These are phyloP conservation scores for Bryopsis sp. DNA, from an alignment of 139 green algal species.

Conservation along the genomic window DNA sequence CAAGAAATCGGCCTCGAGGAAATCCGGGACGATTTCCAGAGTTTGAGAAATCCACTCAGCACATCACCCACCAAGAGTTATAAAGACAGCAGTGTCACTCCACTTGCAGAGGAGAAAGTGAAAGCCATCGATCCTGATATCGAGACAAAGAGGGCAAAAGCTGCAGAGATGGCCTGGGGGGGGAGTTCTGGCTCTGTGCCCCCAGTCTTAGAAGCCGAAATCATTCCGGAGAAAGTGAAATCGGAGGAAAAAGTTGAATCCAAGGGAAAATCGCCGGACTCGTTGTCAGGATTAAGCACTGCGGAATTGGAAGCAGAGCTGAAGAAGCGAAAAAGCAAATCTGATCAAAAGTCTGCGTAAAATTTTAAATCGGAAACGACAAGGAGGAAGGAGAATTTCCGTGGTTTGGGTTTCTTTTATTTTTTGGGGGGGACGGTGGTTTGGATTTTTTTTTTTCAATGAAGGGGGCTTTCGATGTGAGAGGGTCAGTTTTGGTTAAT, in stretches of 20 bases:
- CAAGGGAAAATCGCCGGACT: too few species aligned
- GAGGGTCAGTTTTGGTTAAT: too few species aligned
- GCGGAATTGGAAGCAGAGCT: slow-evolving; percentile 7
- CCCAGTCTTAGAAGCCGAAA: background rate
- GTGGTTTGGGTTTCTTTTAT: too few species aligned
- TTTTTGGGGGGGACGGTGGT: too few species aligned
- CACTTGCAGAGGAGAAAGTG: background rate
- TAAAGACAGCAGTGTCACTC: background rate
- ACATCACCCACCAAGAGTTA: background rate
- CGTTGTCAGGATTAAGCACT: slow-evolving; percentile 1
- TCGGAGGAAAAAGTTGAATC: background rate
- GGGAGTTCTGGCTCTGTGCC: background rate
- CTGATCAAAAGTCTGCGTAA: too few species aligned
- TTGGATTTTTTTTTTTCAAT: too few species aligned
- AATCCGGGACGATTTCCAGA: slow-evolving; percentile 46
- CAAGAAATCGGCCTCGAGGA: slow-evolving; percentile 93
- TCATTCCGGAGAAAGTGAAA: background rate
- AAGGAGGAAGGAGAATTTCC: too few species aligned
- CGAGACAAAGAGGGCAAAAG: slow-evolving; percentile 60
- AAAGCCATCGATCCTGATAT: slow-evolving; percentile 61
- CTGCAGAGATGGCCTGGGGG: slow-evolving; percentile 68
- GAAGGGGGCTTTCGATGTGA: too few species aligned
- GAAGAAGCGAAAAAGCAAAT: background rate
- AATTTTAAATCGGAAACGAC: too few species aligned
- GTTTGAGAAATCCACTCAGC: slow-evolving; percentile 10